phyloP scores from a whole-genome alignment of 805 yeast species.

The Saccharomyces mikatae region DNA sequence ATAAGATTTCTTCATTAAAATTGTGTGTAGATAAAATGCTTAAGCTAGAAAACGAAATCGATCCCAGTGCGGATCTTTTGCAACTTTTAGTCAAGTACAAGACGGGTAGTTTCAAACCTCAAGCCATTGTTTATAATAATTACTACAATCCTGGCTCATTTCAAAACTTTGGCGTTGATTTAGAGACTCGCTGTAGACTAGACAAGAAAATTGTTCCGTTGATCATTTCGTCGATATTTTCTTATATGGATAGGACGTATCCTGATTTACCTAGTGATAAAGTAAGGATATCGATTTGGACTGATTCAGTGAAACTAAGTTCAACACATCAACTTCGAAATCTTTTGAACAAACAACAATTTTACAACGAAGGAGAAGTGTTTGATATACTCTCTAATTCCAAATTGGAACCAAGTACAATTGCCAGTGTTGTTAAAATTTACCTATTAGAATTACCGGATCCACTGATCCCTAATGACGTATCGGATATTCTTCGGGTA shows the following conservation, averaged over 20 bases:
- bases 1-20: slow-evolving; percentile 50
- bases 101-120: slow-evolving; percentile 70
- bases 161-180: slow-evolving; percentile 74
- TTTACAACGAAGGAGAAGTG: slow-evolving; percentile 29
- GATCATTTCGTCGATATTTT: slow-evolving; percentile 53
- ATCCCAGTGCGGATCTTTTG: slow-evolving; percentile 60
- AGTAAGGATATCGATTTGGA: slow-evolving; percentile 62
- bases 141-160: slow-evolving; percentile 60
- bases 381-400: slow-evolving; percentile 27
- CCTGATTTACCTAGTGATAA: slow-evolving; percentile 65
- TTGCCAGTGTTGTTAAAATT: slow-evolving; percentile 62
- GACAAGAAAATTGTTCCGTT: slow-evolving; percentile 69
- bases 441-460: slow-evolving; percentile 76
- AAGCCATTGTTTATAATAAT: slow-evolving; percentile 66
- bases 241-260: slow-evolving; percentile 60
- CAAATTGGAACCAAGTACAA: slow-evolving; percentile 43
- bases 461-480: slow-evolving; percentile 55
- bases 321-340: slow-evolving; percentile 55
- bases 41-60: slow-evolving; percentile 60
- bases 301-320: slow-evolving; percentile 51
- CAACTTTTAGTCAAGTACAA: slow-evolving; percentile 58
- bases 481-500: slow-evolving; percentile 60
- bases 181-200: slow-evolving; percentile 60
- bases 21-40: slow-evolving; percentile 52
- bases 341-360: slow-evolving; percentile 35